Base-by-base conservation (phyloP, 2,329 filamentous ascomycete genomes). In the Teratosphaeria zuluensis region DNA sequence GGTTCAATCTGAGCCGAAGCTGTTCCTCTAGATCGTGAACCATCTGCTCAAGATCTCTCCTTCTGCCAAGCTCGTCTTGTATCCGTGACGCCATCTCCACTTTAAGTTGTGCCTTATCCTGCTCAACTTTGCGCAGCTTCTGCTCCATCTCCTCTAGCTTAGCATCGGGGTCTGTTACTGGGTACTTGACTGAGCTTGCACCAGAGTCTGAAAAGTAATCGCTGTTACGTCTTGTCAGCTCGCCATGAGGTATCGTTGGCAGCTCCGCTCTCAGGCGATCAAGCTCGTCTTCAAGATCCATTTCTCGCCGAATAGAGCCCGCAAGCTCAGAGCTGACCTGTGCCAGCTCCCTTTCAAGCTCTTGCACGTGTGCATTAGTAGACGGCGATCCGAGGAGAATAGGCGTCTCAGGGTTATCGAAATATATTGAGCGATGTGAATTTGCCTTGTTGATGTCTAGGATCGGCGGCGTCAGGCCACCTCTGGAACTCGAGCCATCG, bases 171-270 rank as follows among this genome's bases (percentile, higher is more conserved):
- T 82, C 78, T 53, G 89, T 87, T 61, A 81, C 77, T 1, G 87
- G 86, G 68, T 86, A 87, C 68, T 90, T 88, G 56, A 89, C 82
- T 1, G 90, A 92, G 72, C 90, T 92, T 59, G 90, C 87, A 33
- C 94, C 94, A 5, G 92, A 96, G 73, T 99, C 94, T 2, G 94
- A 99, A 72, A 94, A 99, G 76, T 99, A 97, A 75, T 99, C 94
- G 75, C 94, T 97, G 9, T 90, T 95, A 61, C 92, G 84, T 71
- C 88, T 87, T 63, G 83, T 85, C 31, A 81, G 70, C n/a, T 68
- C 66, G 30, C 64, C 61, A 67, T 65, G 78, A 19, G 66, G 61
- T 70, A 73, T 79, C 75, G 68, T 80, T 69, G 74, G 84, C 80
- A 73, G 79, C 69, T 96, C 91, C n/a, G 84, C 78, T 72, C 96